Evolutionary conservation across 768 basidiomycete genomes (phyloP), one percentile per base, ranked within the genome.

Genomic region (Tulasnella sp.): DNA sequence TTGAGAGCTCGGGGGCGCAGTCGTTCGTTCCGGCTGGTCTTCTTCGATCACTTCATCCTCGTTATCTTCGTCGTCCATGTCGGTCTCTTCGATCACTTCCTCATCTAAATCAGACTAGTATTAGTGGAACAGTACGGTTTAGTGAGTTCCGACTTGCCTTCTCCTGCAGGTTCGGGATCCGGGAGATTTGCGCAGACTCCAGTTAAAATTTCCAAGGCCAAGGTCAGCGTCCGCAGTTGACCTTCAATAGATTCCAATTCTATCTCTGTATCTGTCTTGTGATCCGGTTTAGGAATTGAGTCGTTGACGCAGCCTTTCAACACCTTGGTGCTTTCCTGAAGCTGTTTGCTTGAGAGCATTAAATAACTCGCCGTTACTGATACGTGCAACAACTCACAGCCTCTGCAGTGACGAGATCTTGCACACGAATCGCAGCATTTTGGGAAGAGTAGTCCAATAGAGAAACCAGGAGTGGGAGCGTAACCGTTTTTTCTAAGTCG

Each of bases 141-240:
- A n/a, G 31, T 80, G 9, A 64, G 15, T 31, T 0, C 12, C 31
- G 29, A 64, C 14, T 82, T 82, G 22, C 81, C 81, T 64, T 71
- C 80, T 11, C 68, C 80, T 0, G 80, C 49, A 77, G 85, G 84
- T 74, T 90, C 89, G 22, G 91, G 89, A 79, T 94, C 93, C 5
- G 93, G 93, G 52, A 97, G 83, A 7, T 90, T 93, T 25, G 95
- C 95, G 81, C 93, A 97, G n/a, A 88, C 85, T 38, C 91, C 91
- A 0, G 94, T 96, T 78, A 97, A 82, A 70, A 97, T 89, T 83
- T 98, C 96, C 36, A 97, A 85, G n/a, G 91, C 89, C 39, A 96
- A 86, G 78, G 92, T 91, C 14, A 93, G 86, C 1, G 91, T 92
- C 79, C 90, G 86, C 72, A 97, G 82, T 74, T 84, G 87, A 19